Conservation (phyloP, 2,329 filamentous ascomycete species). For the Ophiostoma himal-ulmi region DNA sequence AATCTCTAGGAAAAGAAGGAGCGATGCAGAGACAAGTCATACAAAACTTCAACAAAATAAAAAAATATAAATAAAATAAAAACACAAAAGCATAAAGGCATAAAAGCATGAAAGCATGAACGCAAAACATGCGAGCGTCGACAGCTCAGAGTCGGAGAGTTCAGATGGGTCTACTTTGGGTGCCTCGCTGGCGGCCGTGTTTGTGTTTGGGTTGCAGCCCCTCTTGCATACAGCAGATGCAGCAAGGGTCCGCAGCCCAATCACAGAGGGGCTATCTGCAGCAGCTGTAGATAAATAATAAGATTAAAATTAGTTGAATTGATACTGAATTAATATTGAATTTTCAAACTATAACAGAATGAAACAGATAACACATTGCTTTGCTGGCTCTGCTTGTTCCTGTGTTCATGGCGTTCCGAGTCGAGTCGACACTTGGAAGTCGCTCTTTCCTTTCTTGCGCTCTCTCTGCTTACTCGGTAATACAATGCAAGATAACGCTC, state of each 20-base stretch:
- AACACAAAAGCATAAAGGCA: not conserved
- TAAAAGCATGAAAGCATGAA: not conserved
- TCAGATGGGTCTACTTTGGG: not conserved
- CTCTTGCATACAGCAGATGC: not conserved
- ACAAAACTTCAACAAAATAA: not conserved
- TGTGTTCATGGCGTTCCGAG: not conserved
- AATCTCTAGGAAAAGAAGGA: not conserved
- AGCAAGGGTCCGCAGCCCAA: not conserved
- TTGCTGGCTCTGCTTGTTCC: slow-evolving; percentile 1
- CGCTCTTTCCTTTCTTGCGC: not conserved
- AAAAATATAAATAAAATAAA: not conserved
- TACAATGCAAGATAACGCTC: not conserved
- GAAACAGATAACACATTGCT: not conserved
- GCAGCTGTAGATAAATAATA: not conserved
- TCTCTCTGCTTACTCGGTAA: not conserved
- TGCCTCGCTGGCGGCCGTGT: not conserved
- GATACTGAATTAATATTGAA: not conserved
- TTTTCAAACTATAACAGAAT: not conserved
- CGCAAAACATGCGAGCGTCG: not conserved
- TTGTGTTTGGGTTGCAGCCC: not conserved
- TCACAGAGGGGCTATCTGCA: not conserved
- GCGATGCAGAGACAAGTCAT: not conserved
- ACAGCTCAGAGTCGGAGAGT: not conserved
- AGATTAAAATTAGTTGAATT: too few species aligned
- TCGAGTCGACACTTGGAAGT: not conserved